Evolutionary conservation across 2,329 filamentous ascomycete genomes (phyloP).

Genomic region (Claviceps sp.): DNA sequence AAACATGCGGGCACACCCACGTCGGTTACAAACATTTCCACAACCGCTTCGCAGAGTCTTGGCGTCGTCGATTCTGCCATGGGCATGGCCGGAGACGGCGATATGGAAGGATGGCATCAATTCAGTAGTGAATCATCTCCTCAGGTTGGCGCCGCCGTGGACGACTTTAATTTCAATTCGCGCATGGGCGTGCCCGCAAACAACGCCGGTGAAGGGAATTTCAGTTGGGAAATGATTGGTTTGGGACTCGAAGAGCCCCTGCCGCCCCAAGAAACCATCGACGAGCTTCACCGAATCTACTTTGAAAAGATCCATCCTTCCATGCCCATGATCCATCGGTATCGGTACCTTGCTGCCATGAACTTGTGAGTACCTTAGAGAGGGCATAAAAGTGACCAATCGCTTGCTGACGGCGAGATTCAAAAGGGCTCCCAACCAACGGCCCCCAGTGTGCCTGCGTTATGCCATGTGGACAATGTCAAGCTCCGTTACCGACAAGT

Average conservation of each 20-base stretch:
- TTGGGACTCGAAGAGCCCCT: constrained; percentile 46
- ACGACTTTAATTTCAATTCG: constrained; percentile 45
- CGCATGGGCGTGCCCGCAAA: constrained; percentile 37
- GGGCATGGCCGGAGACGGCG: constrained; percentile 33
- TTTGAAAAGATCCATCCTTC: constrained; percentile 85
- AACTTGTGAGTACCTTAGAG: constrained; percentile 43
- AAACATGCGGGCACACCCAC: constrained; percentile 18
- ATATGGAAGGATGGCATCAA: constrained; percentile 43
- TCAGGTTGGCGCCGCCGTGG: constrained; percentile 27
- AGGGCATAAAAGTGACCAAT: background rate
- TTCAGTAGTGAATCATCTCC: constrained; percentile 39
- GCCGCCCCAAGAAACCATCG: constrained; percentile 49
- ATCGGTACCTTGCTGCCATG: constrained; percentile 77
- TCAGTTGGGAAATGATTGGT: constrained; percentile 68
- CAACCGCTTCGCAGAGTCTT: constrained; percentile 18
- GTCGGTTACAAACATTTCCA: constrained; percentile 9
- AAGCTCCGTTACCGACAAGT: constrained; percentile 76
- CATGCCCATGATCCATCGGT: constrained; percentile 77
- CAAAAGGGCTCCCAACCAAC: constrained; percentile 57
- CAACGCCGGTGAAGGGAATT: constrained; percentile 36
- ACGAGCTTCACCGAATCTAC: constrained; percentile 80
- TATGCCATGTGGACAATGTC: constrained; percentile 96
- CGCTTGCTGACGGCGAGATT: background rate
- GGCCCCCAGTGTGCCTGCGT: constrained; percentile 74
- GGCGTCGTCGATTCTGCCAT: constrained; percentile 31